Evolutionary conservation across 257 asterid species (phyloP).

Genomic region (Solanum lignicaule): DNA sequence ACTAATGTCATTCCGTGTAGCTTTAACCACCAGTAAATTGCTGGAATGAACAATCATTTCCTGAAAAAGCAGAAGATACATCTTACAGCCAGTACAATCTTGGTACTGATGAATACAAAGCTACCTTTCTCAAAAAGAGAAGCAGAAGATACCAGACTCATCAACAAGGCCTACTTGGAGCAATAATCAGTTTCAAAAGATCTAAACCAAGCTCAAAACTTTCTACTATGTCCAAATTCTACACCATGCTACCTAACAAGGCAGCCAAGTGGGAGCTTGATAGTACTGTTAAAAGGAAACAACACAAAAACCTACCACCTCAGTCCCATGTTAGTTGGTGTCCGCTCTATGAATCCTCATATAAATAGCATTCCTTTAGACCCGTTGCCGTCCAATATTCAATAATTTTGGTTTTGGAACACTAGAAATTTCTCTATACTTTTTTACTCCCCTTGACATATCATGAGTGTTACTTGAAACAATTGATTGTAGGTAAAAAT

Average conservation of each 20-base stretch:
- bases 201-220: neutral
- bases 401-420: neutral
- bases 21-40: constrained; percentile 61
- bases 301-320: neutral
- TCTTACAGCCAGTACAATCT: neutral
- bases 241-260: neutral
- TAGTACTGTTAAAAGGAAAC: neutral
- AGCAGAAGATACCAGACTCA: neutral
- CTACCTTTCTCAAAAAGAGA: neutral
- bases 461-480: neutral
- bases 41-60: constrained; percentile 67
- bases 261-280: neutral
- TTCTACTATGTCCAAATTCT: neutral
- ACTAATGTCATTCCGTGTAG: constrained; percentile 37
- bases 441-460: neutral
- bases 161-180: neutral
- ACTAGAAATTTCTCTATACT: neutral
- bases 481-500: neutral
- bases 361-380: neutral
- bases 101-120: neutral
- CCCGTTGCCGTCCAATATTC: neutral
- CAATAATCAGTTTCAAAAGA: neutral
- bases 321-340: neutral
- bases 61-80: constrained; percentile 30
- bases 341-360: neutral